Evolutionary conservation across 2,329 filamentous ascomycete species (phyloP), one percentile per base, ranked within the genome.

Genomic region (Colletotrichum australisinense): DNA sequence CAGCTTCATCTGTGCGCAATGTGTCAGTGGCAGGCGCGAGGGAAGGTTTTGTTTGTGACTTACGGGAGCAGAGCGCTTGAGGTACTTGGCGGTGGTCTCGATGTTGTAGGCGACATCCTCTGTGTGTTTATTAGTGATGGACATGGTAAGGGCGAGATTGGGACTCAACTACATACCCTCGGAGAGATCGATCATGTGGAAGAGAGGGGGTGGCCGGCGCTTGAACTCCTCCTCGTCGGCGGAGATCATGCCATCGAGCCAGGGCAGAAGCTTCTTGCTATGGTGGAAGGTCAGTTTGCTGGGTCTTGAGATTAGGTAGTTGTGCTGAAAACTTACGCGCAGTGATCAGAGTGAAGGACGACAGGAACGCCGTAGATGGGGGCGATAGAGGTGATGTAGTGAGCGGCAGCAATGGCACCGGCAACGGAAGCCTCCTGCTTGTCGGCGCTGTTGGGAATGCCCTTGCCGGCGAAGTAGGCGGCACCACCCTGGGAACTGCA

Each of bases 131-230:
- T 73, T 24, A 73, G 71, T 49, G 12, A 19, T 42, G 16, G 12
- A 5, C 16, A 14, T 26, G 14, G 7, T 14, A 6, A 16, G 49
- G 3, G 16, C 4, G 24, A 2, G 19, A 49, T 14, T 52, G 7
- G 7, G 1, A 24, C 28, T 16, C 8, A 19, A 49, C 4, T 35
- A 66, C 71, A 14, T 32, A 73, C 71, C 96, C 88, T 98, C 97
- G 30, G 94, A 97, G 80, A 98, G 88, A 86, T 99, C 97, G 82
- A 98, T 98, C 97, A 99, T 99, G 92, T 99, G 97, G 79, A 91
- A 94, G 83, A 98, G 75, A 98, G 93, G 77, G 97, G 96, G 86
- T 95, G 93, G 86, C 94, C 94, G 83, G 83, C 91, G 84, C 93
- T 98, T 97, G 93, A 97, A 98, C 89, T 95, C 96, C 74, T 88